These are phyloP conservation scores for Glycine latifolia DNA, from an alignment of 306 rosid species.

Conservation along the genomic window DNA sequence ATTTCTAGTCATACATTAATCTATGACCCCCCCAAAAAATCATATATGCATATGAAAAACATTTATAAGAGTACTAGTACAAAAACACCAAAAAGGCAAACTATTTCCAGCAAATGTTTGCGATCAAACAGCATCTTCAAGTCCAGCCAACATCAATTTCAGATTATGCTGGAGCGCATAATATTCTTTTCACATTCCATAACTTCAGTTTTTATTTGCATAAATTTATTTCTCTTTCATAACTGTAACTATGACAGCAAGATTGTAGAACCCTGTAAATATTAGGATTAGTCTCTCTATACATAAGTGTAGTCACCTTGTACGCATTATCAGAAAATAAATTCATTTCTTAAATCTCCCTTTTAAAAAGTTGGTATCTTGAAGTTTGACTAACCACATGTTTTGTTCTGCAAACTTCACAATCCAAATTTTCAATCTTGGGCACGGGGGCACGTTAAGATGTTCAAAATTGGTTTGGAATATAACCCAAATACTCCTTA, in stretches of 20 bases:
- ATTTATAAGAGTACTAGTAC: neutral
- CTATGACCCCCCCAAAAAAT: neutral
- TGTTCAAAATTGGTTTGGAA: neutral
- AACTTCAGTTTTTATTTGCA: too few species aligned
- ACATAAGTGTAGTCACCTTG: neutral
- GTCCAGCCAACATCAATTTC: neutral
- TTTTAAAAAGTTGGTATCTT: neutral
- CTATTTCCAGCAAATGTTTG: constrained; percentile 19
- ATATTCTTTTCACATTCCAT: neutral
- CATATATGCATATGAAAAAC: constrained; percentile 23
- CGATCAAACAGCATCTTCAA: constrained; percentile 30
- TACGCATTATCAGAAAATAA: neutral
- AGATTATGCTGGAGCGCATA: neutral
- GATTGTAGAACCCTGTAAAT: too few species aligned
- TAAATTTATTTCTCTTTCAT: too few species aligned
- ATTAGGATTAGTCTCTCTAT: neutral
- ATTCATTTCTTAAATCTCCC: neutral
- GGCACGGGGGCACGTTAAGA: neutral
- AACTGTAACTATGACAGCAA: too few species aligned
- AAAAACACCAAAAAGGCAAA: constrained; percentile 14
- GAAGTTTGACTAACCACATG: neutral
- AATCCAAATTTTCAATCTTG: neutral
- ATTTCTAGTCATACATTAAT: constrained; percentile 17
- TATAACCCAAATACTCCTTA: neutral
- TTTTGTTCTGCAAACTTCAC: neutral